These are phyloP conservation scores for Kregervanrija pseudodelftensis DNA, from an alignment of 805 yeast genomes.

Conservation along the genomic window DNA sequence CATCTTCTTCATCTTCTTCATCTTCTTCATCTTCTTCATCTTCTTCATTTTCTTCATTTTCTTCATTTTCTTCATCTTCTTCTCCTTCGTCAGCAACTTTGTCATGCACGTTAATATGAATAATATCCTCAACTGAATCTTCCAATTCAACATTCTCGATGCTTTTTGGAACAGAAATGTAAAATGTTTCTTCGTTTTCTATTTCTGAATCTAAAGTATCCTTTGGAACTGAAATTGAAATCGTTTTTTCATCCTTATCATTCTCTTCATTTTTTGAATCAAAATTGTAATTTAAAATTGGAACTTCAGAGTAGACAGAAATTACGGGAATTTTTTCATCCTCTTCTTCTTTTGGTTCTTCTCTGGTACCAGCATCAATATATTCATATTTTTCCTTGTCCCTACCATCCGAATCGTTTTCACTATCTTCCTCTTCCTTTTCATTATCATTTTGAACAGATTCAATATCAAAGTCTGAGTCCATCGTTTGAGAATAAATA, in stretches of 20 bases:
- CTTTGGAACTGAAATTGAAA: neutral
- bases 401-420: slow-evolving; percentile 1
- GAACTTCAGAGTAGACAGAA: too few relatives aligned
- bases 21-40: slow-evolving; percentile 1
- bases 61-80: slow-evolving; percentile 2
- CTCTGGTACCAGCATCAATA: neutral
- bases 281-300: too few relatives aligned
- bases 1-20: slow-evolving; percentile 2
- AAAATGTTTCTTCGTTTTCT: too few relatives aligned
- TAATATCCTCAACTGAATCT: slow-evolving; percentile 1
- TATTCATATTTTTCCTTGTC: neutral
- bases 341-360: neutral
- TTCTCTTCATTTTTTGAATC: too few relatives aligned
- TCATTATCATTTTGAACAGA: slow-evolving; percentile 9
- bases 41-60: neutral
- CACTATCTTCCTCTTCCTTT: neutral
- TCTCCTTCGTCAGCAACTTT: slow-evolving; percentile 4
- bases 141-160: too few relatives aligned
- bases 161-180: too few relatives aligned
- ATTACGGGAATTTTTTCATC: neutral
- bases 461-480: neutral
- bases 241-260: neutral
- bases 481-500: neutral
- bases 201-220: neutral
- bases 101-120: slow-evolving; percentile 3